These are phyloP conservation scores for Rhynchosporium secalis DNA, from an alignment of 2,329 filamentous ascomycete genomes.

Conservation along the genomic window DNA sequence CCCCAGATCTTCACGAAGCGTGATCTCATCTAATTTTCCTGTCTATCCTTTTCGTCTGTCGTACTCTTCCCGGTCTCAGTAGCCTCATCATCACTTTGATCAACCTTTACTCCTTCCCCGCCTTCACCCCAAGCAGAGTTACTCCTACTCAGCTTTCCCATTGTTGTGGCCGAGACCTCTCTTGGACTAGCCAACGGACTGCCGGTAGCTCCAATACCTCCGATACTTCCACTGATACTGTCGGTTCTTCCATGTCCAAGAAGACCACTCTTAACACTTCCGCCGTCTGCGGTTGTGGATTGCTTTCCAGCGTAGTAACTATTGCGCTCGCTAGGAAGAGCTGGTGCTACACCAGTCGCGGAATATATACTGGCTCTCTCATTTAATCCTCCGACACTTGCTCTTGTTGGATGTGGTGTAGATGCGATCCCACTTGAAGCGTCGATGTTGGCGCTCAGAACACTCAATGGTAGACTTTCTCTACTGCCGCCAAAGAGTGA, in stretches of 20 bases:
- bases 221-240: conserved; percentile 77
- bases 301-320: conserved; percentile 70
- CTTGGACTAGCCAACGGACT: conserved; percentile 63
- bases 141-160: conserved; percentile 35
- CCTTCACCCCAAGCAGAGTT: conserved; percentile 36
- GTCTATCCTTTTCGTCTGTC: conserved; percentile 21
- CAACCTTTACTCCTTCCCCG: conserved; percentile 29
- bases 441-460: conserved; percentile 72
- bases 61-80: conserved; percentile 19
- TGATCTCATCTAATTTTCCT: conserved; percentile 3
- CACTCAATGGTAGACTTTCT: conserved; percentile 75
- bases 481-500: conserved; percentile 80
- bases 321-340: conserved; percentile 72
- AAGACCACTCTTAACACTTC: conserved; percentile 75
- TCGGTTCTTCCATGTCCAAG: conserved; percentile 78
- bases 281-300: conserved; percentile 60
- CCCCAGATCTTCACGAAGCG: conserved; percentile 12
- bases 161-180: conserved; percentile 39
- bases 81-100: conserved; percentile 22
- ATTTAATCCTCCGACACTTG: conserved; percentile 44
- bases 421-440: conserved; percentile 46
- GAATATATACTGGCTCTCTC: conserved; percentile 84
- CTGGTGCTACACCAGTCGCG: conserved; percentile 65
- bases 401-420: conserved; percentile 54
- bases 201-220: conserved; percentile 50